A percentile compares a stretch with the other conserved stretches of the same genome.
phyloP scores from a whole-genome alignment of 2,329 filamentous ascomycete genomes.

The Juglanconis sp. region DNA sequence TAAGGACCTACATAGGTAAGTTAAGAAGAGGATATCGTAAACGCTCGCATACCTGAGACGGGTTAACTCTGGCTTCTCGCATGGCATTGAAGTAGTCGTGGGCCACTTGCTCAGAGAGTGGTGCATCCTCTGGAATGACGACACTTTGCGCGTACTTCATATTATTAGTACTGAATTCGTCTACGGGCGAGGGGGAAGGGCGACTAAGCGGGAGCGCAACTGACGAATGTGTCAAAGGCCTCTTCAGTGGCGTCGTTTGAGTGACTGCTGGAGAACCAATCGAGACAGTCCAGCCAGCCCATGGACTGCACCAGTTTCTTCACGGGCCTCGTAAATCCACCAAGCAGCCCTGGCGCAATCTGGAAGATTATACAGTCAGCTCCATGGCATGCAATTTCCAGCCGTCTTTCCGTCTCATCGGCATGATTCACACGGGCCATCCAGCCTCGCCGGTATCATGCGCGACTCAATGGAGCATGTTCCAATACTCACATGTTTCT shows the following conservation, averaged over 20 bases:
- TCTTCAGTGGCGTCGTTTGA: conserved; percentile 8
- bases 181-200: not conserved
- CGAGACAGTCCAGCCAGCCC: conserved; percentile 2
- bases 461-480: not conserved
- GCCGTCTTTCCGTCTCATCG: not conserved
- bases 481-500: not conserved
- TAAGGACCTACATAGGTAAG: not conserved
- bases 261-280: conserved; percentile 6
- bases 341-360: conserved; percentile 1
- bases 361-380: not conserved
- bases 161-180: not conserved
- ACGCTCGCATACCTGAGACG: not conserved
- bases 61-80: not conserved
- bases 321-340: conserved; percentile 3
- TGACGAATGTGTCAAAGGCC: conserved; percentile 5
- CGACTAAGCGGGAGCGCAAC: not conserved
- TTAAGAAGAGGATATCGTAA: too few species aligned
- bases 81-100: conserved; percentile 6
- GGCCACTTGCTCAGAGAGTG: not conserved
- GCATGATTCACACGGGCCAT: not conserved
- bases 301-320: conserved; percentile 10
- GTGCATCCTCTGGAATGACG: conserved; percentile 1
- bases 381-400: not conserved
- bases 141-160: conserved; percentile 5
- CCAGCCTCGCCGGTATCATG: not conserved